phyloP scores from a whole-genome alignment of 768 basidiomycete genomes.

The Serendipita sp. region DNA sequence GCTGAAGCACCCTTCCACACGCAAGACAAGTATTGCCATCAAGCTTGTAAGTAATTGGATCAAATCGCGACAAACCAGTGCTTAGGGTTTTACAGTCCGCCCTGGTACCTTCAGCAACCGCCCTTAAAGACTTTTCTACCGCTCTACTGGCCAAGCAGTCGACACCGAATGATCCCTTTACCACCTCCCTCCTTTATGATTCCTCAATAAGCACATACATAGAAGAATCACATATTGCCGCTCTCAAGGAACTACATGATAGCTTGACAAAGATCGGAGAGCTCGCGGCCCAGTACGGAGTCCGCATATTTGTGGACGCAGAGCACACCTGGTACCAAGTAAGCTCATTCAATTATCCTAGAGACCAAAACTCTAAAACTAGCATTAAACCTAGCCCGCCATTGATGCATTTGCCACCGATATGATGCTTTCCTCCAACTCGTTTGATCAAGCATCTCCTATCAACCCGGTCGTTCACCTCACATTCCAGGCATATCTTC shows the following conservation, averaged over 20 bases:
- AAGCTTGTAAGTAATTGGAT: constrained; percentile 44
- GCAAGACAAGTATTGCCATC: constrained; percentile 69
- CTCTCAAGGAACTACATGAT: constrained; percentile 42
- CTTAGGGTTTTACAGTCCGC: constrained; percentile 33
- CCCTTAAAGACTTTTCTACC: constrained; percentile 45
- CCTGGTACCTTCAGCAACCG: constrained; percentile 42
- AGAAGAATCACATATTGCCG: constrained; percentile 33
- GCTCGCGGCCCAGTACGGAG: constrained; percentile 40
- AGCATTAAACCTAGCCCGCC: constrained; percentile 21
- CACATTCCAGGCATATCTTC: constrained; percentile 81
- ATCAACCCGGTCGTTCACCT: constrained; percentile 63
- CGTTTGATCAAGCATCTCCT: constrained; percentile 28
- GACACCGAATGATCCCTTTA: constrained; percentile 14
- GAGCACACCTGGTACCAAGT: constrained; percentile 45
- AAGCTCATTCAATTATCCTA: background rate
- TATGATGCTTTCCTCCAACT: constrained; percentile 49
- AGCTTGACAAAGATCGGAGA: constrained; percentile 50
- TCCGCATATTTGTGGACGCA: constrained; percentile 68
- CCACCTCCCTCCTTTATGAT: background rate
- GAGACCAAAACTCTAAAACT: background rate
- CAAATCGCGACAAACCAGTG: background rate
- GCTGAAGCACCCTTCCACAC: constrained; percentile 11
- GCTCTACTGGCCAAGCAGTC: constrained; percentile 22
- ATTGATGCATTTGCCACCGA: constrained; percentile 64
- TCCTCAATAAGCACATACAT: background rate